A percentile compares a stretch with the other conserved stretches of the same genome.
Conservation (phyloP, 2,329 filamentous ascomycete genomes). For the Fusarium nematophilum region DNA sequence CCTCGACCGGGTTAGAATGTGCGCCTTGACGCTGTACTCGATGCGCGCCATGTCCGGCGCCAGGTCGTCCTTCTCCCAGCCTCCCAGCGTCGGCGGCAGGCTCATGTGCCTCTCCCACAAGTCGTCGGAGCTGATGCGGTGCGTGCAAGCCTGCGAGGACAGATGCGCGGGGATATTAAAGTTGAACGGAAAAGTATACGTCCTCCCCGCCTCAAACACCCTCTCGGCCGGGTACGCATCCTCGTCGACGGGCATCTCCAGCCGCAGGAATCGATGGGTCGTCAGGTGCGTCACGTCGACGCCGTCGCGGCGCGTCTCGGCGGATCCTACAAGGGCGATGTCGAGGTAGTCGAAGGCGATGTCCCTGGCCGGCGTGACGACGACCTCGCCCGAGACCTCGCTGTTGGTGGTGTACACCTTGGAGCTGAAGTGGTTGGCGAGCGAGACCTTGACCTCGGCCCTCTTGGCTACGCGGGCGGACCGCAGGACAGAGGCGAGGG, state of each 20-base stretch:
- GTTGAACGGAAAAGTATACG: slow-evolving; percentile 37
- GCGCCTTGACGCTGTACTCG: slow-evolving; percentile 30
- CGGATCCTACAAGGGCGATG: slow-evolving; percentile 32
- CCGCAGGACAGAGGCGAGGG: slow-evolving; percentile 18
- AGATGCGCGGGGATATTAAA: slow-evolving; percentile 40
- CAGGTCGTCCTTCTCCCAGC: slow-evolving; percentile 40
- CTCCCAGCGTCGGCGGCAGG: slow-evolving; percentile 32
- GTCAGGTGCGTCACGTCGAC: slow-evolving; percentile 34
- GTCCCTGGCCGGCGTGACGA: slow-evolving; percentile 23
- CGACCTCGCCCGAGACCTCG: slow-evolving; percentile 36
- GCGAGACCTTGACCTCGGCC: slow-evolving; percentile 18
- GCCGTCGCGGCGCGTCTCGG: slow-evolving; percentile 35
- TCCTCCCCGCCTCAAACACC: slow-evolving; percentile 26
- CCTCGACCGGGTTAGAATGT: slow-evolving; percentile 12
- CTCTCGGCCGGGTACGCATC: slow-evolving; percentile 24
- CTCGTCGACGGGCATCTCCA: slow-evolving; percentile 36
- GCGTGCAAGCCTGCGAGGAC: slow-evolving; percentile 28
- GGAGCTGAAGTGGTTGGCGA: slow-evolving; percentile 39
- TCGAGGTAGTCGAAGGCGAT: slow-evolving; percentile 30
- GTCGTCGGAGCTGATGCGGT: slow-evolving; percentile 17
- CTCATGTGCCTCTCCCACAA: slow-evolving; percentile 30
- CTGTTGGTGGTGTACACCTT: slow-evolving; percentile 41
- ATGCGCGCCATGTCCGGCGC: slow-evolving; percentile 27
- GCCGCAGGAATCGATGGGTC: slow-evolving; percentile 36
- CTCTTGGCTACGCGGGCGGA: slow-evolving; percentile 20